Evolutionary conservation across 768 basidiomycete species (phyloP).

Genomic region (Tylopilus balloui): DNA sequence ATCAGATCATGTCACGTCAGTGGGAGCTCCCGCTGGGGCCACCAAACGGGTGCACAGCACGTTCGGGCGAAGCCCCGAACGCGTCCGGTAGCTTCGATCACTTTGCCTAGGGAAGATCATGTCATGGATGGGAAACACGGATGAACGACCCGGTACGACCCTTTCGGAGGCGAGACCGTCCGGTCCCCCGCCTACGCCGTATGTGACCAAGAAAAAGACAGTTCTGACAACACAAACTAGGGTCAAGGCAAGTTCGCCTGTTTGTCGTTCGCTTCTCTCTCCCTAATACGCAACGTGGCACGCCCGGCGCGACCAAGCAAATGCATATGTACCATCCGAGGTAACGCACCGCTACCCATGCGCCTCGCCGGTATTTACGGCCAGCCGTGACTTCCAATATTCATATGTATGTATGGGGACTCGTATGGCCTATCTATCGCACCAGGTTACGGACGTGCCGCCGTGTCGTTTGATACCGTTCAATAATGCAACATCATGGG

Average conservation of each 20-base stretch:
- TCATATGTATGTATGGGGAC: neutral
- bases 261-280: neutral
- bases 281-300: conserved; percentile 5
- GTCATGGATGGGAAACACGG: neutral
- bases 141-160: neutral
- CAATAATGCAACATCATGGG: too few relatives aligned
- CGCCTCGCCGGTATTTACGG: neutral
- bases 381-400: neutral
- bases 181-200: too few relatives aligned
- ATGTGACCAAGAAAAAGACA: too few relatives aligned
- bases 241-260: neutral
- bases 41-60: neutral
- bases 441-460: neutral
- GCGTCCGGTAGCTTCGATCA: neutral
- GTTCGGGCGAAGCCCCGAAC: too few relatives aligned
- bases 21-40: neutral
- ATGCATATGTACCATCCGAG: neutral
- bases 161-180: neutral
- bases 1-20: neutral
- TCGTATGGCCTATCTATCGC: neutral
- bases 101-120: neutral
- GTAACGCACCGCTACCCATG: neutral
- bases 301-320: neutral
- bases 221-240: neutral
- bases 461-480: neutral